Evolutionary conservation across 1,284 basidiomycete genomes (phyloP).

Genomic region (Sphaerobolus stellatus): DNA sequence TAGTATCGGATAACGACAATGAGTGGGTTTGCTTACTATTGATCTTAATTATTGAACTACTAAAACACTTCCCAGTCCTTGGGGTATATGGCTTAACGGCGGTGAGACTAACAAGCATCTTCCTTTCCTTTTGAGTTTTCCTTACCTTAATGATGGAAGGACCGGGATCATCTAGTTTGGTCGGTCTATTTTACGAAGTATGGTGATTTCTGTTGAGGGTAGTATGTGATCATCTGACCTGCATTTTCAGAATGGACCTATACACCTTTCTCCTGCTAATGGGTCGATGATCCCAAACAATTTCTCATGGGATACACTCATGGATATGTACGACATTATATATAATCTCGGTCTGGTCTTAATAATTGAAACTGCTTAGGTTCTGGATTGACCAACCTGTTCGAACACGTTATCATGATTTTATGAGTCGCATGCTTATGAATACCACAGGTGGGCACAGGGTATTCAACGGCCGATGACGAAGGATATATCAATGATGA

Average conservation of each 20-base stretch:
- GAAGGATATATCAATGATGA: conserved; percentile 50
- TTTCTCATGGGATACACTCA: conserved; percentile 57
- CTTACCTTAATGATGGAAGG: conserved; percentile 37
- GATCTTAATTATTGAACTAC: neutral
- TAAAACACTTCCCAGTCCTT: conserved; percentile 34
- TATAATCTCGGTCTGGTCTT: neutral
- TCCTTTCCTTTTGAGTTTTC: neutral
- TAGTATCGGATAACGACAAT: conserved; percentile 20
- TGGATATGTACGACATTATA: conserved; percentile 36
- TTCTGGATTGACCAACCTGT: conserved; percentile 77
- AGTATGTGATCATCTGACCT: neutral
- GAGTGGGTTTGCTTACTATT: neutral
- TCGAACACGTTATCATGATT: conserved; percentile 49
- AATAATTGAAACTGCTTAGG: conserved; percentile 17
- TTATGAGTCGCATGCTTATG: conserved; percentile 44
- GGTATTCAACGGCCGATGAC: conserved; percentile 64
- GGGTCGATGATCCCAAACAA: conserved; percentile 49
- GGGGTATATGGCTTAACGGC: conserved; percentile 76
- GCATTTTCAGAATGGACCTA: conserved; percentile 60
- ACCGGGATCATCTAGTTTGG: conserved; percentile 70
- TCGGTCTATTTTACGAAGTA: conserved; percentile 64
- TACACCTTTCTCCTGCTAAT: conserved; percentile 52
- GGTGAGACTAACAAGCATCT: too few species aligned
- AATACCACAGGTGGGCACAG: conserved; percentile 62
- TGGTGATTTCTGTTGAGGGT: conserved; percentile 13